phyloP scores from a whole-genome alignment of 2,329 filamentous ascomycete species.

The Xylariaceae sp. region DNA sequence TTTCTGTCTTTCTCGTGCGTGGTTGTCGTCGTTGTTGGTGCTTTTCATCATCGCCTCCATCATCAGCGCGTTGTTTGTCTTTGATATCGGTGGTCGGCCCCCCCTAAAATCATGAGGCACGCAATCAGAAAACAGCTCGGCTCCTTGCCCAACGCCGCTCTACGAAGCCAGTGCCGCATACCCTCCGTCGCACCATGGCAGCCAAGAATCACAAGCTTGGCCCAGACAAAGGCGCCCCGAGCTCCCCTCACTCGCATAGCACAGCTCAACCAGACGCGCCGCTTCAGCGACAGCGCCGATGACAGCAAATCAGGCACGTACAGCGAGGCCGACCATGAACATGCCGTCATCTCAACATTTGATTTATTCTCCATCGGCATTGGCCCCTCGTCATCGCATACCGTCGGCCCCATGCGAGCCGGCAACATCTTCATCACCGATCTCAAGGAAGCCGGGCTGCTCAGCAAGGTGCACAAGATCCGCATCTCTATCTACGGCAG shows the following conservation, averaged over 20 bases:
- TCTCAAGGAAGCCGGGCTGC: constrained; percentile 40
- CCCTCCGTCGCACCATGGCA: constrained; percentile 17
- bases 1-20: background rate
- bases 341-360: constrained; percentile 48
- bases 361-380: constrained; percentile 50
- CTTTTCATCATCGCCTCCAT: background rate
- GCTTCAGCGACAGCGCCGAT: constrained; percentile 26
- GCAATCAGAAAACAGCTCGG: constrained; percentile 24
- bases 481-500: constrained; percentile 46
- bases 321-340: constrained; percentile 46
- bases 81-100: constrained; percentile 1
- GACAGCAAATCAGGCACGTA: constrained; percentile 38
- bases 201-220: background rate
- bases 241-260: background rate
- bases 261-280: constrained; percentile 15
- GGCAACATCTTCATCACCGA: constrained; percentile 48
- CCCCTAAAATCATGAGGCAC: constrained; percentile 23
- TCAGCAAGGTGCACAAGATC: constrained; percentile 43
- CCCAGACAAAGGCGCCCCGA: background rate
- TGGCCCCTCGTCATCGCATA: constrained; percentile 47
- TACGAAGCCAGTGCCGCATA: constrained; percentile 11
- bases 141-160: constrained; percentile 18
- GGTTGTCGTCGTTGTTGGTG: background rate
- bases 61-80: background rate
- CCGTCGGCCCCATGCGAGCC: constrained; percentile 48